Evolutionary conservation across 192 early-diverging fungal genomes (phyloP).

Genomic region (Coemansia sp.): DNA sequence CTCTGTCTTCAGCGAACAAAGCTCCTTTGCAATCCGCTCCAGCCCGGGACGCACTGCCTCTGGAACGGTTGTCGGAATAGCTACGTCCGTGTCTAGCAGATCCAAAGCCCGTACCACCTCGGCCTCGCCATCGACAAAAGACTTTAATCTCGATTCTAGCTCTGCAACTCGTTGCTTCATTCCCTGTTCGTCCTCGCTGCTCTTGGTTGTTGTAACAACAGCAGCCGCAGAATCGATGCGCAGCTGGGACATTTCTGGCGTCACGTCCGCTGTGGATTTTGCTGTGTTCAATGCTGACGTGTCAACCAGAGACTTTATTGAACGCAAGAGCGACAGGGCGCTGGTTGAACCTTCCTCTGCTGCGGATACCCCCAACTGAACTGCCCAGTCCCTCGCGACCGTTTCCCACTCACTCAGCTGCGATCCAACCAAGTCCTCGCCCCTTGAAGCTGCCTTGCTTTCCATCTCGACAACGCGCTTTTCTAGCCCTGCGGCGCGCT

Average conservation of each 20-base stretch:
- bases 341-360: background rate
- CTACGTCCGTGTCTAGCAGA: constrained; percentile 8
- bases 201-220: constrained; percentile 8
- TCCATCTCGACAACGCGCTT: constrained; percentile 30
- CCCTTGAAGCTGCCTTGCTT: background rate
- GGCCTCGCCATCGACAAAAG: constrained; percentile 11
- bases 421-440: background rate
- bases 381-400: constrained; percentile 30
- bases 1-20: constrained; percentile 9
- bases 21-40: constrained; percentile 10
- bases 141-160: constrained; percentile 15
- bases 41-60: constrained; percentile 24
- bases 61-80: constrained; percentile 25
- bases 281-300: background rate
- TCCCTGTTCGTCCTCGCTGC: constrained; percentile 1
- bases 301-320: constrained; percentile 12
- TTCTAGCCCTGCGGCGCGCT: background rate
- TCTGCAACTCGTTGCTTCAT: constrained; percentile 12
- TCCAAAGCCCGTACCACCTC: constrained; percentile 16
- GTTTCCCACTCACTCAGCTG: constrained; percentile 38
- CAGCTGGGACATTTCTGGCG: constrained; percentile 30
- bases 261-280: background rate
- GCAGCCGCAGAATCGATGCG: constrained; percentile 11
- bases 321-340: constrained; percentile 17
- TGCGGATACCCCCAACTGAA: constrained; percentile 18